phyloP scores from a whole-genome alignment of 1,284 basidiomycete genomes.

The Neolentinus lepideus region DNA sequence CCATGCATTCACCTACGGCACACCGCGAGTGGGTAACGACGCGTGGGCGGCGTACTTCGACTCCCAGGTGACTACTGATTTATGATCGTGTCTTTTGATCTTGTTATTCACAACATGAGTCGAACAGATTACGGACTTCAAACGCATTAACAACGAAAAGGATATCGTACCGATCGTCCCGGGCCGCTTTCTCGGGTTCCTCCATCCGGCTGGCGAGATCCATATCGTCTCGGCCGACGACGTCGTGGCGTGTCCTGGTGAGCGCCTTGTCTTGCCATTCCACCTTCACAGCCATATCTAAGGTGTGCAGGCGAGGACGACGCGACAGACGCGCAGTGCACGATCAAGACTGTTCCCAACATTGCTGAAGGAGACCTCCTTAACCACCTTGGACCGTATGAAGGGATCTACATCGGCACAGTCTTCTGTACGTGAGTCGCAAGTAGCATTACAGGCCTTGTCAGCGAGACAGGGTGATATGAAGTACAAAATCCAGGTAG shows the following conservation, averaged over 20 bases:
- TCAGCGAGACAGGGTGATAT: neutral
- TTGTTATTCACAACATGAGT: too few species aligned
- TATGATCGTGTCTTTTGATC: too few species aligned
- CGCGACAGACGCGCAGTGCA: conserved; percentile 15
- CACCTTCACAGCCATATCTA: too few species aligned
- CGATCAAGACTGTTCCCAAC: conserved; percentile 14
- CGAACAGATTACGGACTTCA: conserved; percentile 24
- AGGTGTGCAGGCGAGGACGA: conserved; percentile 16
- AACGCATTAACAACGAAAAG: conserved; percentile 28
- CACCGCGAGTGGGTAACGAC: conserved; percentile 29
- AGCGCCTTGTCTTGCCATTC: too few species aligned
- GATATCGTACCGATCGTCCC: conserved; percentile 34
- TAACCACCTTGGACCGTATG: conserved; percentile 18
- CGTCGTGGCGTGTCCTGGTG: conserved; percentile 24
- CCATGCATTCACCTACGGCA: conserved; percentile 31
- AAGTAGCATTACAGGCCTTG: too few species aligned
- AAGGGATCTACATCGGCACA: conserved; percentile 2
- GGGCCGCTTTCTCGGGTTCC: conserved; percentile 30
- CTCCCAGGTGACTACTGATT: too few species aligned
- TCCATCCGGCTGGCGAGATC: conserved; percentile 28
- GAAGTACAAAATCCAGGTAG: neutral
- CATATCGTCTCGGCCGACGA: conserved; percentile 24
- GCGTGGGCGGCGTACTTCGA: conserved; percentile 26
- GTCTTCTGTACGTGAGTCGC: neutral
- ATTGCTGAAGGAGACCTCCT: conserved; percentile 12